Conservation (phyloP, 163 green algal species). For the Prototheca cutis region DNA sequence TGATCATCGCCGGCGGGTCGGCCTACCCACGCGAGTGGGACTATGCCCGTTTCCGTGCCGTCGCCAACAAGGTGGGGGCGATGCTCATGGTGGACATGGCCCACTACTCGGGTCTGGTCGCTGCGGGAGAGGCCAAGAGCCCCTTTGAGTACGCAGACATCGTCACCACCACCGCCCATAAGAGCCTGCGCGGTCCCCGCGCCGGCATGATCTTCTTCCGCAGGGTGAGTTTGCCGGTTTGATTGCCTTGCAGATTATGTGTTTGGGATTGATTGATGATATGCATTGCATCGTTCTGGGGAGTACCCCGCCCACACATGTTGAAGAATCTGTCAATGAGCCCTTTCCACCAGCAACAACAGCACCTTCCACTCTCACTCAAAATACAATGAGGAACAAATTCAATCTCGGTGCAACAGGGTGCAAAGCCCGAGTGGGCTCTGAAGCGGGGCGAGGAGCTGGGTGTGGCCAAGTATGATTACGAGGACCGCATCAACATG, state of each 20-base stretch:
- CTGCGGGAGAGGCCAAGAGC: constrained; percentile 44
- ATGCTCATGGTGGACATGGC: constrained; percentile 79
- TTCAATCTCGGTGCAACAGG: no score
- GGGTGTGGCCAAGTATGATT: constrained; percentile 58
- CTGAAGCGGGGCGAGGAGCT: constrained; percentile 60
- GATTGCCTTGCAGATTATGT: no score
- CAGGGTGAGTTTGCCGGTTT: no score
- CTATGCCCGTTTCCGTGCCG: constrained; percentile 59
- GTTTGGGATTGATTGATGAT: no score
- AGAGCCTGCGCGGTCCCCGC: constrained; percentile 69
- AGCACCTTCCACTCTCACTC: no score
- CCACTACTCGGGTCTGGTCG: constrained; percentile 72
- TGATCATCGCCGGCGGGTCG: constrained; percentile 71
- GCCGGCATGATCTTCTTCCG: constrained; percentile 85
- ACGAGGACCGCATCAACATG: constrained; percentile 71
- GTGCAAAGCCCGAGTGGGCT: constrained; percentile 51
- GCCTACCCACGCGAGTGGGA: constrained; percentile 82
- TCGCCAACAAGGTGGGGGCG: constrained; percentile 63
- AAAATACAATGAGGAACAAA: no score
- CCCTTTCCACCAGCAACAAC: no score
- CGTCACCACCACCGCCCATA: constrained; percentile 83
- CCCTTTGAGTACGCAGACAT: constrained; percentile 76
- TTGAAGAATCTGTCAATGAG: no score
- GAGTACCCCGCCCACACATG: no score
- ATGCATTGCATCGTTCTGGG: no score